These are phyloP conservation scores for Suhomyces canberraensis DNA, from an alignment of 805 yeast genomes.

Conservation along the genomic window DNA sequence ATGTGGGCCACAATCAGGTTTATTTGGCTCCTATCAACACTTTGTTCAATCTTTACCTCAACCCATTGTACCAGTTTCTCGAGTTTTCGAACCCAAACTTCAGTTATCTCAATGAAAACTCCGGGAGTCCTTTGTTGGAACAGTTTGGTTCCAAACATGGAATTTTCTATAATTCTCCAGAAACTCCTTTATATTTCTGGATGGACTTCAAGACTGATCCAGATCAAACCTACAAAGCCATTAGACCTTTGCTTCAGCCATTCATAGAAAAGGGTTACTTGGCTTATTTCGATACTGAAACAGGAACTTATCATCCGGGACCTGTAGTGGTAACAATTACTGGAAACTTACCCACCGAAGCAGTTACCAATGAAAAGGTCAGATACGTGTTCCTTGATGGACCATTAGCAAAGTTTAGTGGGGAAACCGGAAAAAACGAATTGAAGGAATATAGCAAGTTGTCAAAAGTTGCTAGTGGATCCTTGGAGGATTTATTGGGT, in stretches of 20 bases:
- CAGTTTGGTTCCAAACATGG: slow-evolving; percentile 22
- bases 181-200: slow-evolving; percentile 55
- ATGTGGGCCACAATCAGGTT: slow-evolving; percentile 60
- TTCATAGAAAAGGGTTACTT: slow-evolving; percentile 49
- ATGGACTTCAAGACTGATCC: slow-evolving; percentile 64
- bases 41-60: slow-evolving; percentile 48
- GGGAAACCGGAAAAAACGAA: slow-evolving; percentile 17
- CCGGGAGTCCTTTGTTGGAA: slow-evolving; percentile 8
- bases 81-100: slow-evolving; percentile 43
- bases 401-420: slow-evolving; percentile 36
- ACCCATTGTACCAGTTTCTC: slow-evolving; percentile 49
- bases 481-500: slow-evolving; percentile 34
- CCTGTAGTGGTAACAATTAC: slow-evolving; percentile 65
- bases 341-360: slow-evolving; percentile 56
- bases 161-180: slow-evolving; percentile 42
- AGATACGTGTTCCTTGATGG: slow-evolving; percentile 53
- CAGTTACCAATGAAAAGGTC: slow-evolving; percentile 19
- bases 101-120: slow-evolving; percentile 1
- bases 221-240: slow-evolving; percentile 40
- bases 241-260: slow-evolving; percentile 45
- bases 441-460: slow-evolving; percentile 19
- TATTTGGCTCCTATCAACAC: slow-evolving; percentile 46
- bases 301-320: slow-evolving; percentile 37
- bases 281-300: slow-evolving; percentile 42
- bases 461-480: slow-evolving; percentile 43